Percentiles rank a stretch among this genome's conserved stretches.
Conservation (phyloP, 1,284 basidiomycete genomes). For the Sanguinoderma infundibulare region DNA sequence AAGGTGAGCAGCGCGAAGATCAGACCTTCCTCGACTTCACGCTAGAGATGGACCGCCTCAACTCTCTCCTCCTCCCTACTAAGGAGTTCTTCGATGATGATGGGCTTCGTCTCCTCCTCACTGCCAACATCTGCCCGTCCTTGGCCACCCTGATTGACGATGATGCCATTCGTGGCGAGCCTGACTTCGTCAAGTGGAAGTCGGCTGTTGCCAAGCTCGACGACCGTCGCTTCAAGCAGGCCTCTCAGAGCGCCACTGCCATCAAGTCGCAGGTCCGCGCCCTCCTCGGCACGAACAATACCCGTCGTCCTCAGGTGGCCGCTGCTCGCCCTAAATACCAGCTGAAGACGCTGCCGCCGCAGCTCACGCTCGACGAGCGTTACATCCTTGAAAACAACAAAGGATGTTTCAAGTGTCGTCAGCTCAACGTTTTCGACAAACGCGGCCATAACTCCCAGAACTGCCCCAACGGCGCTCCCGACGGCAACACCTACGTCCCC, state of each 20-base stretch:
- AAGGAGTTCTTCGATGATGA: background rate
- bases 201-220: too few species aligned
- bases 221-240: too few species aligned
- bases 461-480: background rate
- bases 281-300: too few species aligned
- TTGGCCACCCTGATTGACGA: too few species aligned
- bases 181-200: too few species aligned
- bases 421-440: background rate
- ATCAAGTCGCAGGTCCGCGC: too few species aligned
- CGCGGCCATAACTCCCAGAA: background rate
- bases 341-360: background rate
- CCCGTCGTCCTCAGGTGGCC: too few species aligned
- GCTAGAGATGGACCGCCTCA: background rate
- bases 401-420: conserved; percentile 12
- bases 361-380: background rate
- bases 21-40: conserved; percentile 4
- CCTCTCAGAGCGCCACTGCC: too few species aligned
- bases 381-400: background rate
- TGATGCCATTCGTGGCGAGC: too few species aligned
- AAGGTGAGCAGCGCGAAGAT: background rate
- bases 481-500: background rate
- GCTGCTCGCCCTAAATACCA: too few species aligned
- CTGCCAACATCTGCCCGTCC: too few species aligned
- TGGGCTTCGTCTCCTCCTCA: background rate
- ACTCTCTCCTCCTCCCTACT: background rate